A percentile compares a stretch with the other conserved stretches of the same genome.
Conservation (phyloP, 2,329 filamentous ascomycete genomes). For the Fusarium devonianum region DNA sequence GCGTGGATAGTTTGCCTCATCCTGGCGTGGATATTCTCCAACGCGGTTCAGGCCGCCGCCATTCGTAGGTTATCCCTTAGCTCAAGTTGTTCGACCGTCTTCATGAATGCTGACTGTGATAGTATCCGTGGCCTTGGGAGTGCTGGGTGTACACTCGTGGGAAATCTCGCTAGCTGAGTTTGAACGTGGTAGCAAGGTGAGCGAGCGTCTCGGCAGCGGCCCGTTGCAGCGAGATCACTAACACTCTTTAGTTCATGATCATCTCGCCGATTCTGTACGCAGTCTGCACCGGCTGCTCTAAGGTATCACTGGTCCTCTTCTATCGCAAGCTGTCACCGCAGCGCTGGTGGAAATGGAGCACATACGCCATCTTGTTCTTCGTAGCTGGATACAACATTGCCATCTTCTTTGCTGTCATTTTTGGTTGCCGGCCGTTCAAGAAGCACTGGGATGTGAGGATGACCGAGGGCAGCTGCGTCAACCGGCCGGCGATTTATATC, state of each 20-base stretch:
- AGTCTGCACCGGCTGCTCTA: constrained; percentile 45
- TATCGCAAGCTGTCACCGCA: constrained; percentile 49
- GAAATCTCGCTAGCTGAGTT: constrained; percentile 39
- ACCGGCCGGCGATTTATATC: constrained; percentile 38
- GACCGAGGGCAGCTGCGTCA: constrained; percentile 50
- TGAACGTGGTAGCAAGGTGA: constrained; percentile 21
- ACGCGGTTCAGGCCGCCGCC: constrained; percentile 24
- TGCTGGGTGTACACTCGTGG: constrained; percentile 44
- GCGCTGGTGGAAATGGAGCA: constrained; percentile 43
- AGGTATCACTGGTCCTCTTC: constrained; percentile 49
- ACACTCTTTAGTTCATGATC: constrained; percentile 32
- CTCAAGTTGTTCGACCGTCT: neutral
- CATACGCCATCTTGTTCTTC: constrained; percentile 43
- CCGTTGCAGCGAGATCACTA: neutral
- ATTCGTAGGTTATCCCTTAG: constrained; percentile 20
- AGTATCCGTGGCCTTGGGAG: constrained; percentile 24
- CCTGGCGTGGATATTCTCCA: constrained; percentile 33
- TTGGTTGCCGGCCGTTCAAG: constrained; percentile 49
- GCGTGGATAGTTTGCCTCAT: constrained; percentile 19
- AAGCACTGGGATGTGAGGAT: constrained; percentile 43
- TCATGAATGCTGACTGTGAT: neutral
- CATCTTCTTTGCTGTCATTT: constrained; percentile 47
- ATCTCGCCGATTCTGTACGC: constrained; percentile 35
- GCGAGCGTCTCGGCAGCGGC: fast-evolving
- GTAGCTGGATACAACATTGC: constrained; percentile 44